Evolutionary conservation across 768 basidiomycete genomes (phyloP).

Genomic region (Termitomyces sp.): DNA sequence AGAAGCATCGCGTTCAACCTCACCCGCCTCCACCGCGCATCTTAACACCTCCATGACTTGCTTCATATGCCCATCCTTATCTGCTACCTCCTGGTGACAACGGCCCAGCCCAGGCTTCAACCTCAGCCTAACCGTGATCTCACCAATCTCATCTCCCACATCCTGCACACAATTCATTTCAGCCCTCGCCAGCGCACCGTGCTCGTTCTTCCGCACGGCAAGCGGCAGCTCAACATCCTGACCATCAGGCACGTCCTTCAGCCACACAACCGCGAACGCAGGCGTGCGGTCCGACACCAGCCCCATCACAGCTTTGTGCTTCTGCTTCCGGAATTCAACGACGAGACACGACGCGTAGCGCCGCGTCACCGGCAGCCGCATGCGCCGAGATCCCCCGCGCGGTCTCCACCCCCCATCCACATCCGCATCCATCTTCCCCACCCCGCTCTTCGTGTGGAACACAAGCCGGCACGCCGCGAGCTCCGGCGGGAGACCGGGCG

Average conservation of each 20-base stretch:
- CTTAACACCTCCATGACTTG: constrained; percentile 41
- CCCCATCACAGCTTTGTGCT: constrained; percentile 2
- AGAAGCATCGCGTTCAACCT: constrained; percentile 17
- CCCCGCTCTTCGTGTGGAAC: constrained; percentile 31
- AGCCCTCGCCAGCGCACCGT: constrained; percentile 20
- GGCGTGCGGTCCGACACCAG: constrained; percentile 29
- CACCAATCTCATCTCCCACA: constrained; percentile 22
- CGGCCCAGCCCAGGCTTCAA: constrained; percentile 38
- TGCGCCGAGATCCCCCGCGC: constrained; percentile 19
- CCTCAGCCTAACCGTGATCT: constrained; percentile 31
- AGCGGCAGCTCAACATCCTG: constrained; percentile 24
- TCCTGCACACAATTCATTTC: constrained; percentile 21
- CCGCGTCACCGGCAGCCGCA: constrained; percentile 34
- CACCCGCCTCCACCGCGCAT: constrained; percentile 32
- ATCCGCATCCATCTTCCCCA: constrained; percentile 30
- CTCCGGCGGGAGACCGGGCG: constrained; percentile 25
- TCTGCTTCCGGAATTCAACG: constrained; percentile 30
- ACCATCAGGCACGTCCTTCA: constrained; percentile 37
- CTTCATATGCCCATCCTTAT: constrained; percentile 27
- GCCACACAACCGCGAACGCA: constrained; percentile 35
- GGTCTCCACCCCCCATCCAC: constrained; percentile 28
- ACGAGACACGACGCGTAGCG: constrained; percentile 35
- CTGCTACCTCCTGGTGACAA: constrained; percentile 32
- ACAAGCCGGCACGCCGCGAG: constrained; percentile 35
- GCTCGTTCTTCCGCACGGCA: constrained; percentile 21